Conservation (phyloP, 306 rosid genomes). For the Sicyos baderoa region DNA sequence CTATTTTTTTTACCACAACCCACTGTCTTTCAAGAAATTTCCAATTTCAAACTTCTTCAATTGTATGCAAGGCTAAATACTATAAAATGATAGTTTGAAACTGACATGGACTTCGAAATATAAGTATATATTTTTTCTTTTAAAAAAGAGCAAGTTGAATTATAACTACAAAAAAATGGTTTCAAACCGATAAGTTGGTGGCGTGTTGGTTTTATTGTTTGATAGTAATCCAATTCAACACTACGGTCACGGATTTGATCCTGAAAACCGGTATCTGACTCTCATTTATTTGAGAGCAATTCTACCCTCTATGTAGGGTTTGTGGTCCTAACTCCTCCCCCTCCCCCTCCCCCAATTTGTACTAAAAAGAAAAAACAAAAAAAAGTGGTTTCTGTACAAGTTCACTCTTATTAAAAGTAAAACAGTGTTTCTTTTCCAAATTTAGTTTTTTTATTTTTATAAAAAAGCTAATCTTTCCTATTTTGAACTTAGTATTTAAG, state of each 20-base stretch:
- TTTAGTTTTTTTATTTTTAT: not conserved
- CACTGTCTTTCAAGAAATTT: not conserved
- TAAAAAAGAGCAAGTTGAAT: not conserved
- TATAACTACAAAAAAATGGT: not conserved
- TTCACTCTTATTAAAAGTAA: not conserved
- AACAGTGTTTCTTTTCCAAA: not conserved
- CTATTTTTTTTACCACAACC: not conserved
- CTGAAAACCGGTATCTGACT: too few species aligned
- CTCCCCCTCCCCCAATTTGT: too few species aligned
- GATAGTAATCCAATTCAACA: too few species aligned
- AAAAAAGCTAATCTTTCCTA: not conserved
- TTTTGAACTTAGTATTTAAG: not conserved
- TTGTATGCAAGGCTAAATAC: not conserved
- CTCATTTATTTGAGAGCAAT: too few species aligned
- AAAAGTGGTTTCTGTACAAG: not conserved
- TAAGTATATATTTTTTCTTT: not conserved
- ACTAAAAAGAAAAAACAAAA: too few species aligned
- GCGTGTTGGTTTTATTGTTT: too few species aligned
- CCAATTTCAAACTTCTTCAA: not conserved
- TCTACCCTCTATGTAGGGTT: too few species aligned
- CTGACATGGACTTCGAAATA: not conserved
- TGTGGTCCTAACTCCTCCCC: too few species aligned
- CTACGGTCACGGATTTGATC: too few species aligned
- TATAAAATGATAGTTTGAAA: not conserved
- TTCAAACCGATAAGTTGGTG: too few species aligned